A percentile compares a stretch with the other conserved stretches of the same genome.
Conservation (phyloP, 2,329 filamentous ascomycete genomes). For the Cordyceps fumosorosea region DNA sequence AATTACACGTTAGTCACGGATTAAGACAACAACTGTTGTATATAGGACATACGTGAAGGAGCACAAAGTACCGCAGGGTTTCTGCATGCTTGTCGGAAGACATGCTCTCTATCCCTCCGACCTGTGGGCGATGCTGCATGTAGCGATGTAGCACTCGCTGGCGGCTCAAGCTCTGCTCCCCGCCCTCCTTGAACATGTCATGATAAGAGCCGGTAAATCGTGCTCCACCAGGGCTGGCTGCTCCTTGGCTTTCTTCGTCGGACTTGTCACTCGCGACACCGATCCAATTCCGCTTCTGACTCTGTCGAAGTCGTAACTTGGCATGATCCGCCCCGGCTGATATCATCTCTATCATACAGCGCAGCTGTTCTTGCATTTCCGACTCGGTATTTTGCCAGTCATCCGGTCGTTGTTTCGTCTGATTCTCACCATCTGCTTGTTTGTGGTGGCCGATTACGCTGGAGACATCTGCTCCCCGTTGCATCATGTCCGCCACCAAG, state of each 20-base stretch:
- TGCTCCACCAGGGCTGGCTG: not conserved
- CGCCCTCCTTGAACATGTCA: conserved; percentile 2
- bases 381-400: not conserved
- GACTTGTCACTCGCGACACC: not conserved
- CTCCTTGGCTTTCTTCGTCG: not conserved
- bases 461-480: conserved; percentile 15
- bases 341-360: conserved; percentile 1
- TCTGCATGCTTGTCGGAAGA: not conserved
- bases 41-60: conserved; percentile 2
- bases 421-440: not conserved
- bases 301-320: not conserved
- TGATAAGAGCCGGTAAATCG: not conserved
- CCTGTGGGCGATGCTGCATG: not conserved
- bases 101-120: not conserved
- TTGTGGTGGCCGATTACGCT: conserved; percentile 20
- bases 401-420: not conserved
- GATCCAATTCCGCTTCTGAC: not conserved
- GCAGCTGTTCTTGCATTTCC: not conserved
- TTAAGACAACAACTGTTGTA: too few relatives aligned
- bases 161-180: not conserved
- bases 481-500: conserved; percentile 9
- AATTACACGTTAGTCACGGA: not conserved
- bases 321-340: not conserved
- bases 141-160: not conserved
- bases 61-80: conserved; percentile 1